These are phyloP conservation scores for Lobosporangium transversale DNA, from an alignment of 192 early-diverging fungal species.

Conservation along the genomic window DNA sequence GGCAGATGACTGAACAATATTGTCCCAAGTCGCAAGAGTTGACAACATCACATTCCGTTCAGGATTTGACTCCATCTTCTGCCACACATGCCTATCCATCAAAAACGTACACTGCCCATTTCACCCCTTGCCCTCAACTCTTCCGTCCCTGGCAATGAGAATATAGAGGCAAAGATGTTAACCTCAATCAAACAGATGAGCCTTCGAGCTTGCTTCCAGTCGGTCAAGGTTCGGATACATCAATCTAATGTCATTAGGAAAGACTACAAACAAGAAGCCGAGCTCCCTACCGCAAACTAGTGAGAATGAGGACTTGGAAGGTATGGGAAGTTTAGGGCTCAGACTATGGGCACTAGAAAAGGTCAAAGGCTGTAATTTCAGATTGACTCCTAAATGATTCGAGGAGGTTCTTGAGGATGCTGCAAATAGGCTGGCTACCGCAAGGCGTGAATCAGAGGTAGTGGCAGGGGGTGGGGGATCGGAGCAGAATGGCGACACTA, in stretches of 20 bases:
- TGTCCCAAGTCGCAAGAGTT: too few relatives aligned
- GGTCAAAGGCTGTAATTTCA: slow-evolving; percentile 23
- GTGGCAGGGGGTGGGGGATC: not conserved
- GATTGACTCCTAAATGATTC: slow-evolving; percentile 40
- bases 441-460: slow-evolving; percentile 7
- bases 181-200: too few relatives aligned
- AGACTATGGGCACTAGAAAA: slow-evolving; percentile 8
- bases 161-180: not conserved
- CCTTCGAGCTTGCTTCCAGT: too few relatives aligned
- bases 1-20: too few relatives aligned
- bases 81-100: too few relatives aligned
- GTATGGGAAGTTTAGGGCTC: too few relatives aligned
- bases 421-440: slow-evolving; percentile 17
- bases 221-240: too few relatives aligned
- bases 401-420: slow-evolving; percentile 33
- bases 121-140: slow-evolving; percentile 29
- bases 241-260: too few relatives aligned
- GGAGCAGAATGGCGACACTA: not conserved
- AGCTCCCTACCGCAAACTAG: not conserved
- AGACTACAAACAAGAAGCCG: too few relatives aligned
- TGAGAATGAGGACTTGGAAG: not conserved
- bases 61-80: too few relatives aligned
- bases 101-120: slow-evolving; percentile 32
- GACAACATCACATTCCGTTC: too few relatives aligned
- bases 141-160: slow-evolving; percentile 2